Conservation (phyloP, 1,284 basidiomycete species). For the Boletus sp. region DNA sequence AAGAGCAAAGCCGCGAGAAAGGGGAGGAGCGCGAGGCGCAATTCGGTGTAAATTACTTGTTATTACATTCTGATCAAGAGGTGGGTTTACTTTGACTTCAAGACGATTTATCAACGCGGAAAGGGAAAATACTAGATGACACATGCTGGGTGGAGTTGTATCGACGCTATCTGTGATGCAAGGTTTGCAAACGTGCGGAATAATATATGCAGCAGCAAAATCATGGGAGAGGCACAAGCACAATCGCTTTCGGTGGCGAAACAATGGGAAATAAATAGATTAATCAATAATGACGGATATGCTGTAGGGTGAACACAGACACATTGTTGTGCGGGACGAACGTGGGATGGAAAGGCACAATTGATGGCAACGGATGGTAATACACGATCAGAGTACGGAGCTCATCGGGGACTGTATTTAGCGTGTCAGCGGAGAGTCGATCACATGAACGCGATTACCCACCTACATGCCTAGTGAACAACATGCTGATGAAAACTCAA, state of each 20-base stretch:
- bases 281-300: slow-evolving; percentile 45
- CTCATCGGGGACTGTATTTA: slow-evolving; percentile 21
- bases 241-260: slow-evolving; percentile 12
- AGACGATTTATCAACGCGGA: slow-evolving; percentile 29
- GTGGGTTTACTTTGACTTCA: slow-evolving; percentile 15
- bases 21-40: slow-evolving; percentile 75
- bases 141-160: slow-evolving; percentile 24
- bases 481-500: slow-evolving; percentile 70
- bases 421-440: slow-evolving; percentile 18
- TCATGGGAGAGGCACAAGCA: slow-evolving; percentile 14
- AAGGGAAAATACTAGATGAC: slow-evolving; percentile 15
- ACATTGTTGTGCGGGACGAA: slow-evolving; percentile 14
- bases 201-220: slow-evolving; percentile 28
- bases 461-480: slow-evolving; percentile 50
- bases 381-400: slow-evolving; percentile 24
- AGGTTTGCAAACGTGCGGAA: slow-evolving; percentile 21
- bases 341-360: slow-evolving; percentile 16
- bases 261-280: slow-evolving; percentile 32
- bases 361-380: slow-evolving; percentile 21
- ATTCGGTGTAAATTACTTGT: slow-evolving; percentile 56
- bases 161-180: slow-evolving; percentile 23
- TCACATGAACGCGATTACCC: slow-evolving; percentile 11
- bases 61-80: neutral
- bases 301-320: slow-evolving; percentile 23
- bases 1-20: slow-evolving; percentile 57